These are phyloP conservation scores for Lachancea dasiensis DNA, from an alignment of 805 yeast genomes.

Conservation along the genomic window DNA sequence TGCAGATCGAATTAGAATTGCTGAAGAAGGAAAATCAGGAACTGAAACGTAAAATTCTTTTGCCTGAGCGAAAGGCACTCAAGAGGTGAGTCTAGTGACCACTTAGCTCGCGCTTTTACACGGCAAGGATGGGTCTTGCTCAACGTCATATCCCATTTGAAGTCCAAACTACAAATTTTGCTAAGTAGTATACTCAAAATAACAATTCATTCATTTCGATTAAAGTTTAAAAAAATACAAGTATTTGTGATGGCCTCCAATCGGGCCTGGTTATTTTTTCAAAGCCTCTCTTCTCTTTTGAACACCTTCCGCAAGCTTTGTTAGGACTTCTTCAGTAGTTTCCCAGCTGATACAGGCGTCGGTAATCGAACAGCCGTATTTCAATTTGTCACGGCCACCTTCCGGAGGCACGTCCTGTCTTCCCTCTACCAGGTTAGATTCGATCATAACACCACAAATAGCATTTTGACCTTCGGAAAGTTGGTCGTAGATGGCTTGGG, in stretches of 20 bases:
- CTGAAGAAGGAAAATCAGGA: constrained; percentile 46
- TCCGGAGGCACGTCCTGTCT: constrained; percentile 83
- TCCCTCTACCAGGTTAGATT: constrained; percentile 86
- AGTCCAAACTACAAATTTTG: no score
- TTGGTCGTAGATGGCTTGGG: constrained; percentile 71
- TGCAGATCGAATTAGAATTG: constrained; percentile 61
- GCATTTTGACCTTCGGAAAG: constrained; percentile 63
- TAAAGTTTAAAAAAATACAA: no score
- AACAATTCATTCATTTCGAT: no score
- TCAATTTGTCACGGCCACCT: constrained; percentile 67
- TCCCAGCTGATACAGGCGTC: constrained; percentile 96
- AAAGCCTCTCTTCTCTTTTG: constrained; percentile 56
- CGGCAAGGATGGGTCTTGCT: no score
- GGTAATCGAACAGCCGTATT: constrained; percentile 94
- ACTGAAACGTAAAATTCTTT: constrained; percentile 30
- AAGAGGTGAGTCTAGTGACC: background rate
- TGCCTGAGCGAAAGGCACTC: constrained; percentile 1
- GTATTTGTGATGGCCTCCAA: no score
- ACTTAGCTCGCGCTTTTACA: no score
- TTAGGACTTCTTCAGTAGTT: constrained; percentile 66
- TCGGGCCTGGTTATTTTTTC: constrained; percentile 16
- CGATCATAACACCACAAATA: constrained; percentile 95
- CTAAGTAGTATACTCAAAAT: no score
- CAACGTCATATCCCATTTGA: no score
- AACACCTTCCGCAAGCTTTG: constrained; percentile 71